These are phyloP conservation scores for Raffaelea albimanens DNA, from an alignment of 2,329 filamentous ascomycete genomes.

Conservation along the genomic window DNA sequence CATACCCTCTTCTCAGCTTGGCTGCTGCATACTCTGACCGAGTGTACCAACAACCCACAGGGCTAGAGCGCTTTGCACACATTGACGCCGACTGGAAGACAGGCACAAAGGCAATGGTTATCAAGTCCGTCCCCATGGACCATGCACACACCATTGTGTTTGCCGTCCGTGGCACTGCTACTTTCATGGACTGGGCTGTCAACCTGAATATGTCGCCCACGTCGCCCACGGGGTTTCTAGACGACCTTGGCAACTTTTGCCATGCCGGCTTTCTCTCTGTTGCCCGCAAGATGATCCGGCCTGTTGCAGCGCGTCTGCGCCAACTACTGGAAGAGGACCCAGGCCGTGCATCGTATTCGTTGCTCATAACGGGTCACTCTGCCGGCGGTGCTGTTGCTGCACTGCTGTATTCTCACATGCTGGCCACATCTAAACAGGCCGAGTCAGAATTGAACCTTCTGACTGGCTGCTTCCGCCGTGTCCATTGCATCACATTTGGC, in stretches of 20 bases:
- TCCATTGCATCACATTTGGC: slow-evolving; percentile 84
- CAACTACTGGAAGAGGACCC: slow-evolving; percentile 65
- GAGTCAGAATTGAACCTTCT: slow-evolving; percentile 61
- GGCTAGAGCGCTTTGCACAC: slow-evolving; percentile 56
- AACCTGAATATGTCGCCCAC: slow-evolving; percentile 65
- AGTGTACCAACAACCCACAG: slow-evolving; percentile 59
- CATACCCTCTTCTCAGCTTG: slow-evolving; percentile 67
- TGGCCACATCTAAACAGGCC: slow-evolving; percentile 43
- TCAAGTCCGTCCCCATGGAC: slow-evolving; percentile 73
- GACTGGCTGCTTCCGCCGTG: slow-evolving; percentile 61
- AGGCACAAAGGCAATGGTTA: slow-evolving; percentile 78
- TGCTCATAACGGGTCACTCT: slow-evolving; percentile 79
- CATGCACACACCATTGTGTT: slow-evolving; percentile 72
- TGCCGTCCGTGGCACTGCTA: slow-evolving; percentile 71
- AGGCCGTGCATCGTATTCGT: slow-evolving; percentile 51
- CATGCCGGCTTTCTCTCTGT: slow-evolving; percentile 73
- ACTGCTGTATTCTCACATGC: slow-evolving; percentile 75
- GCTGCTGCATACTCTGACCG: slow-evolving; percentile 69
- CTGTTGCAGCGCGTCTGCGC: slow-evolving; percentile 61
- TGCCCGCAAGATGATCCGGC: slow-evolving; percentile 63
- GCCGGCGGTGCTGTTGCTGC: slow-evolving; percentile 78
- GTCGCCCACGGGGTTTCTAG: slow-evolving; percentile 61
- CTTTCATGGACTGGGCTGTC: slow-evolving; percentile 78
- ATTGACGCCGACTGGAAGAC: slow-evolving; percentile 61
- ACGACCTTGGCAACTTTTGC: slow-evolving; percentile 68